Base-by-base conservation (phyloP, 2,329 filamentous ascomycete genomes). In the Beauveria australis region DNA sequence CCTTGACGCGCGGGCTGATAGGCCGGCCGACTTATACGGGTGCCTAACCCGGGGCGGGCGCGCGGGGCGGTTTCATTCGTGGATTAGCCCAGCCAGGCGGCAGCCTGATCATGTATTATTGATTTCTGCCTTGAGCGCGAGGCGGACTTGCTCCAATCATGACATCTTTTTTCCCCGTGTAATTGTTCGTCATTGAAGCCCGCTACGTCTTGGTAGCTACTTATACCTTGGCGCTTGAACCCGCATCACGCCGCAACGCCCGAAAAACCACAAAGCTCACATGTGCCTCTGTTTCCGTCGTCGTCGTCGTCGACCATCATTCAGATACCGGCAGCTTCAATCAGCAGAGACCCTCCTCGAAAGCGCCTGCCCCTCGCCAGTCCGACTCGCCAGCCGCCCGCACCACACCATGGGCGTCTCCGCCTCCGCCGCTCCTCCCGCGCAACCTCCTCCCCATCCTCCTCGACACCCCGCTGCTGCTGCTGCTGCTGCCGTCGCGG, bases 241-340 rank as follows among this genome's bases (percentile, higher is more conserved):
- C 16, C 22, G 10, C 37, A 28, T 24, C 30, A 30, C 28, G 37
- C 33, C 37, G 7, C 10, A 16, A 7, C n/a, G n/a, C 14, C 19
- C 18, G 1, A 12, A 3, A 3, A 12, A 7, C 2, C n/a, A 18
- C 16, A 18, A 28, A 28, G 43, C 43, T 19, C 19, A 47, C 10
- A 60, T 60, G 58, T 60, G 58, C 51, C 49, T 60, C 28, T 46
- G 43, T 22, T 53, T 60, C 43, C 49, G 30, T 8, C 49, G 51
- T 41, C 19, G 51, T 41, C 19, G 58, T 18, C 26, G 51, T 30
- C 26, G n/a, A 28, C 19, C 43, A 3, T 53, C 58, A 2, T 53
- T 48, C 9, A 26, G 22, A 30, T 55, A 60, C 47, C 52, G 44
- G 18, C 52, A 30, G 10, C 30, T 60, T 44, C 3, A 33, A 9